Percentiles rank a stretch among this genome's conserved stretches.
phyloP scores from a whole-genome alignment of 192 early-diverging fungal genomes.

The Backusella tarrabulga region DNA sequence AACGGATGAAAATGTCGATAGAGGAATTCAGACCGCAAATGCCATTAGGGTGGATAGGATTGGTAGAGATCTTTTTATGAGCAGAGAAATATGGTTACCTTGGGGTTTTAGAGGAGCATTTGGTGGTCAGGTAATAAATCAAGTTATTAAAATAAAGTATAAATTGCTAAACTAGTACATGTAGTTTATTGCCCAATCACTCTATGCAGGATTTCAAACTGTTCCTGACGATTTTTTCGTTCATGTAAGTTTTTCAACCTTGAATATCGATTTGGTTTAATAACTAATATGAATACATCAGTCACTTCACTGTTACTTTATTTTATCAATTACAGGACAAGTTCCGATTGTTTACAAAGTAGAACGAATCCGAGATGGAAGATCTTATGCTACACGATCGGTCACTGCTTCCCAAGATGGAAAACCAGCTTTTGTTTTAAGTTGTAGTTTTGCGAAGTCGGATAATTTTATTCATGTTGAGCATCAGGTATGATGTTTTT shows the following conservation, averaged over 20 bases:
- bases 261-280: neutral
- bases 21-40: neutral
- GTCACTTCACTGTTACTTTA: neutral
- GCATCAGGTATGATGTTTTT: neutral
- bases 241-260: neutral
- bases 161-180: neutral
- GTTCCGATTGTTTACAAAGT: neutral
- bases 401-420: neutral
- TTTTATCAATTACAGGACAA: neutral
- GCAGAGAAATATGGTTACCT: neutral
- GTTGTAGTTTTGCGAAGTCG: neutral
- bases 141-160: neutral
- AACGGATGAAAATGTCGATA: neutral
- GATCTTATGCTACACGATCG: neutral
- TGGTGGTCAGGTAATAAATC: neutral
- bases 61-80: neutral
- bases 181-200: neutral
- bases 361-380: neutral
- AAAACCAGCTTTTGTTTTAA: neutral
- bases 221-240: neutral
- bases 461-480: neutral
- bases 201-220: neutral
- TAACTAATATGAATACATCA: neutral
- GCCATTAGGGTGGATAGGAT: neutral
- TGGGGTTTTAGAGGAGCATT: neutral